Percentiles rank a stretch among this genome's conserved stretches.
Evolutionary conservation across 805 yeast genomes (phyloP).

Genomic region (Hanseniaspora guilliermondii): DNA sequence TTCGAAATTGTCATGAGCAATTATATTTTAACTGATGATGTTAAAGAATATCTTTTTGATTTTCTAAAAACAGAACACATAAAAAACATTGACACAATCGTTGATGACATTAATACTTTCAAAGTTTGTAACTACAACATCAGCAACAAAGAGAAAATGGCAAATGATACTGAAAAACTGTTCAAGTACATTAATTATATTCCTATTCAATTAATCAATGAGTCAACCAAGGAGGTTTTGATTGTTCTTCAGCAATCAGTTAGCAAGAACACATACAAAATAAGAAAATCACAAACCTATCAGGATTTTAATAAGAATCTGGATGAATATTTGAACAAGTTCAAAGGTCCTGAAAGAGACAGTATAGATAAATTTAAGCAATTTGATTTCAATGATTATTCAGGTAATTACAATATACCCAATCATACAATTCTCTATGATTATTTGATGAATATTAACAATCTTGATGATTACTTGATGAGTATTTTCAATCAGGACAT

Average conservation of each 20-base stretch:
- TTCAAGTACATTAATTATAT: slow-evolving; percentile 9
- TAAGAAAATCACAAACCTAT: slow-evolving; percentile 9
- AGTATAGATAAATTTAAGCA: neutral
- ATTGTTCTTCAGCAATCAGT: slow-evolving; percentile 9
- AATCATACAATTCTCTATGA: neutral
- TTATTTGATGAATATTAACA: neutral
- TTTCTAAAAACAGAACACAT: neutral
- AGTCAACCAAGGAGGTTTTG: neutral
- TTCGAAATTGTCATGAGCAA: neutral
- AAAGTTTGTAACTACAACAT: slow-evolving; percentile 4
- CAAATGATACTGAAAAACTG: neutral
- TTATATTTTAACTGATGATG: neutral
- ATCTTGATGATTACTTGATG: neutral
- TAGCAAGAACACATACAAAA: slow-evolving; percentile 4
- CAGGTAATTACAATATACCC: slow-evolving; percentile 12
- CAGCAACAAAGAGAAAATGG: neutral
- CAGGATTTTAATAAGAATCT: neutral
- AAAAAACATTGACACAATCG: slow-evolving; percentile 4
- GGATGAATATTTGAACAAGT: neutral
- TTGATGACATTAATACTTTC: neutral
- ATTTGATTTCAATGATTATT: neutral
- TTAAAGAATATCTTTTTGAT: slow-evolving; percentile 1
- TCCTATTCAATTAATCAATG: slow-evolving; percentile 1
- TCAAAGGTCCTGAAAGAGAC: slow-evolving; percentile 13
- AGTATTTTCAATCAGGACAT: neutral